Conservation (phyloP, 2,329 filamentous ascomycete genomes). For the Dactylonectria macrodidyma region DNA sequence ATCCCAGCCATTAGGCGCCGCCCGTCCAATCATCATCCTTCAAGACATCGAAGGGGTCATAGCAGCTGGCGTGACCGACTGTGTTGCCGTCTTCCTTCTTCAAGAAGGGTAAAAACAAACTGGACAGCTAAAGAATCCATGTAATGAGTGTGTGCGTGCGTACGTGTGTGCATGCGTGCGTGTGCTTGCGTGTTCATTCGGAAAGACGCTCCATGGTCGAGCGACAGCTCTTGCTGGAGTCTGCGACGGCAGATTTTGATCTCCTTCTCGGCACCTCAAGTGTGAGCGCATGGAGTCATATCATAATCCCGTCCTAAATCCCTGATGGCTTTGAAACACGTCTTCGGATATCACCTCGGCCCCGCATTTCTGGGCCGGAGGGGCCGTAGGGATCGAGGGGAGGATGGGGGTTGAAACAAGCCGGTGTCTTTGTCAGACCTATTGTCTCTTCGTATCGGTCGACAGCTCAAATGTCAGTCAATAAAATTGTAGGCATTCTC, state of each 20-base stretch:
- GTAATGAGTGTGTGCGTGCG: conserved; percentile 23
- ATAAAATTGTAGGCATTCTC: conserved; percentile 26
- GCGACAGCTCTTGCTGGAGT: background rate
- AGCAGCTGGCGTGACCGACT: conserved; percentile 22
- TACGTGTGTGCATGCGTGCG: background rate
- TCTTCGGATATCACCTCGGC: conserved; percentile 38
- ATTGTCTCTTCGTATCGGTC: conserved; percentile 13
- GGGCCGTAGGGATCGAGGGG: conserved; percentile 23
- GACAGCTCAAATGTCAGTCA: conserved; percentile 21
- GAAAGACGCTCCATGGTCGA: conserved; percentile 1
- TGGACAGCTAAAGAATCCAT: conserved; percentile 20
- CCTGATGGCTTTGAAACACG: conserved; percentile 35
- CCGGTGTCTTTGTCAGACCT: conserved; percentile 29
- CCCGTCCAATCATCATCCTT: conserved; percentile 29
- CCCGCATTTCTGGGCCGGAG: conserved; percentile 34
- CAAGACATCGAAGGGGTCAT: conserved; percentile 24
- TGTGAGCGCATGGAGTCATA: conserved; percentile 35
- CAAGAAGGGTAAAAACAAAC: conserved; percentile 40
- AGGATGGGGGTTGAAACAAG: conserved; percentile 42
- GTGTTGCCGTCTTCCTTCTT: conserved; percentile 34
- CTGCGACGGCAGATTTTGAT: conserved; percentile 32
- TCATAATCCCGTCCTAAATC: conserved; percentile 30
- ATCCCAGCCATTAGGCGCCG: conserved; percentile 34
- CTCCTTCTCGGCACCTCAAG: conserved; percentile 27
- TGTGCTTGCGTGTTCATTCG: conserved; percentile 3